Percentiles rank a stretch among this genome's conserved stretches.
phyloP scores from a whole-genome alignment of 2,329 filamentous ascomycete genomes.

The Lasiodiplodia sp. region DNA sequence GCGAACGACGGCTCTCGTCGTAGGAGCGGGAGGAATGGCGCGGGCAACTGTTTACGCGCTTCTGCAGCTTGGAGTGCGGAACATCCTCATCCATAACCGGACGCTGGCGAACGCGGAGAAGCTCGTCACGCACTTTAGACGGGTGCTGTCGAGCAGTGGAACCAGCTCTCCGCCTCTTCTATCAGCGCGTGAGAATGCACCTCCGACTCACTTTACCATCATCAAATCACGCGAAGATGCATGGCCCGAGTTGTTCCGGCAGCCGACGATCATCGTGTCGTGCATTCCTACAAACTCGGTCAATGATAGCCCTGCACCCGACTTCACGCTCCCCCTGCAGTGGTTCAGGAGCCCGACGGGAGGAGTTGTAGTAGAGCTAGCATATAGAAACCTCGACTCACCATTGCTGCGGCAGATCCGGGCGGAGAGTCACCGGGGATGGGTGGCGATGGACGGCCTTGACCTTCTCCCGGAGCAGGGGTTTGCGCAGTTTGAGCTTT shows the following conservation, averaged over 20 bases:
- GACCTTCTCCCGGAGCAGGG: conserved; percentile 81
- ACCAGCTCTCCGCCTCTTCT: conserved; percentile 32
- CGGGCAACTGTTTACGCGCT: conserved; percentile 79
- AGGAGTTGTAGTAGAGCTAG: conserved; percentile 75
- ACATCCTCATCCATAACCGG: conserved; percentile 78
- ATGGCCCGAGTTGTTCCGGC: conserved; percentile 70
- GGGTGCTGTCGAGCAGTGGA: conserved; percentile 28
- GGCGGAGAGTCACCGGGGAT: conserved; percentile 65
- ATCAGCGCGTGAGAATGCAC: conserved; percentile 30
- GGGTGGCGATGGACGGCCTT: conserved; percentile 78
- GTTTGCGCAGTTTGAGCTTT: conserved; percentile 82
- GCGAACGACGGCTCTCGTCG: conserved; percentile 60
- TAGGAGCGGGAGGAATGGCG: conserved; percentile 76
- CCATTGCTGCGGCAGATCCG: conserved; percentile 74
- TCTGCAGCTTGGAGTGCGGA: conserved; percentile 77
- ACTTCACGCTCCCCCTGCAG: conserved; percentile 71
- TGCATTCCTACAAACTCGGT: conserved; percentile 77
- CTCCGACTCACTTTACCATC: conserved; percentile 61
- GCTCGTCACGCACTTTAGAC: conserved; percentile 74
- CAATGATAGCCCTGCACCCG: conserved; percentile 68
- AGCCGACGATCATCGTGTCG: conserved; percentile 77
- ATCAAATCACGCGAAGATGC: conserved; percentile 64
- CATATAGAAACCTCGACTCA: conserved; percentile 76
- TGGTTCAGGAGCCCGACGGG: conserved; percentile 78
- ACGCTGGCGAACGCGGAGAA: conserved; percentile 71